phyloP scores from a whole-genome alignment of 176 grass and related monocot species.

The Chrysopogon serrulatus region DNA sequence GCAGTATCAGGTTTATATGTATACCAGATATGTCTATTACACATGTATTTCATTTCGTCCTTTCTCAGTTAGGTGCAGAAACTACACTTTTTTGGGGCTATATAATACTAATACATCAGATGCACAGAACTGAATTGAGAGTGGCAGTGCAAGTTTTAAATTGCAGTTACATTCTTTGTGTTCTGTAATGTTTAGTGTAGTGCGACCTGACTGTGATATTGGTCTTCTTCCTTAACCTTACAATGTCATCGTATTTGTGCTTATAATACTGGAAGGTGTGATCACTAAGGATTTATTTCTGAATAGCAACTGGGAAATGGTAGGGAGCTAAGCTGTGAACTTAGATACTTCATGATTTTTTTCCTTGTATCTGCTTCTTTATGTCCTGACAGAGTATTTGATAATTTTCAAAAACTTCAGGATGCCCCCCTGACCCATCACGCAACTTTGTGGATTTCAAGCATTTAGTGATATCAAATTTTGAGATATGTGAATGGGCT shows the following conservation, averaged over 20 bases:
- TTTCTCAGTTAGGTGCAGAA: neutral
- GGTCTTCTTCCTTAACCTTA: constrained; percentile 56
- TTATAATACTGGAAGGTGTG: constrained; percentile 74
- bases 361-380: neutral
- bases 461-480: constrained; percentile 66
- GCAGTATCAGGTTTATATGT: no score
- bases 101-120: neutral
- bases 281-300: constrained; percentile 70
- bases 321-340: constrained; percentile 16
- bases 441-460: constrained; percentile 84
- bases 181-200: constrained; percentile 16
- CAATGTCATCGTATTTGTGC: constrained; percentile 44
- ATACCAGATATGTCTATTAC: no score
- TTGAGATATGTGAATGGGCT: constrained; percentile 88
- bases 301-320: constrained; percentile 77
- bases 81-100: neutral
- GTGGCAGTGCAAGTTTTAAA: neutral
- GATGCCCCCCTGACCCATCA: constrained; percentile 77
- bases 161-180: neutral
- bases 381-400: no score
- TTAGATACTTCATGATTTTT: neutral
- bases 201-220: neutral
- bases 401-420: constrained; percentile 35
- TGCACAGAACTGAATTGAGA: neutral
- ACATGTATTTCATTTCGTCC: no score